Evolutionary conservation across 2,329 filamentous ascomycete species (phyloP).

Genomic region (Xylariaceae sp.): DNA sequence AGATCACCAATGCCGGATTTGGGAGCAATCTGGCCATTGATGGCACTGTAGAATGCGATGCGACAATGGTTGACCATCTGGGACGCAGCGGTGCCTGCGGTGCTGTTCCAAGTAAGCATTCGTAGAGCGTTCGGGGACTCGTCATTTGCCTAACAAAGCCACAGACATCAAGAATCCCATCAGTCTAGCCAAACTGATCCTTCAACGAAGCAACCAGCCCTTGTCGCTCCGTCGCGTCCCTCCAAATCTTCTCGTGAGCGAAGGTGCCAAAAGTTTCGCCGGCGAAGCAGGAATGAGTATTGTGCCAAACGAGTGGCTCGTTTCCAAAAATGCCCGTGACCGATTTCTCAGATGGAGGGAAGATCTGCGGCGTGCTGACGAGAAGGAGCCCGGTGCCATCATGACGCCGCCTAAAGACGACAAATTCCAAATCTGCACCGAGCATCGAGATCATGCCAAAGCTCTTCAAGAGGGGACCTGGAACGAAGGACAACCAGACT

Average conservation of each 20-base stretch:
- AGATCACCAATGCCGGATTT: slow-evolving; percentile 95
- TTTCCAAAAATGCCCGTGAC: slow-evolving; percentile 75
- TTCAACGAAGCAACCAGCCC: slow-evolving; percentile 70
- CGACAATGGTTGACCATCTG: slow-evolving; percentile 84
- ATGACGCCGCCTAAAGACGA: slow-evolving; percentile 20
- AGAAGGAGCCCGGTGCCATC: slow-evolving; percentile 30
- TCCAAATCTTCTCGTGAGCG: slow-evolving; percentile 83
- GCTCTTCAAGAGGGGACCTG: slow-evolving; percentile 54
- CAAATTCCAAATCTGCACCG: too few relatives aligned
- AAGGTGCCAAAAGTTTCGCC: slow-evolving; percentile 84
- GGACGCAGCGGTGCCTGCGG: slow-evolving; percentile 92
- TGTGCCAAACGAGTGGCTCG: slow-evolving; percentile 68
- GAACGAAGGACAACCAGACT: slow-evolving; percentile 61
- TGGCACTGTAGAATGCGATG: slow-evolving; percentile 90
- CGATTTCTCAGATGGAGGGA: slow-evolving; percentile 75
- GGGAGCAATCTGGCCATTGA: slow-evolving; percentile 93
- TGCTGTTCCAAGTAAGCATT: slow-evolving; percentile 76
- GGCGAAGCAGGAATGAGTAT: slow-evolving; percentile 70
- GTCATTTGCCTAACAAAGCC: slow-evolving; percentile 1
- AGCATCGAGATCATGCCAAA: slow-evolving; percentile 41
- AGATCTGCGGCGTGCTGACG: slow-evolving; percentile 63
- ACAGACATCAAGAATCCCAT: slow-evolving; percentile 91
- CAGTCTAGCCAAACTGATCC: slow-evolving; percentile 74
- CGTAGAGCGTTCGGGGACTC: neutral
- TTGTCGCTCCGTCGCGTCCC: slow-evolving; percentile 86